Evolutionary conservation across 805 yeast genomes (phyloP).

Genomic region (Torulaspora maleeae): DNA sequence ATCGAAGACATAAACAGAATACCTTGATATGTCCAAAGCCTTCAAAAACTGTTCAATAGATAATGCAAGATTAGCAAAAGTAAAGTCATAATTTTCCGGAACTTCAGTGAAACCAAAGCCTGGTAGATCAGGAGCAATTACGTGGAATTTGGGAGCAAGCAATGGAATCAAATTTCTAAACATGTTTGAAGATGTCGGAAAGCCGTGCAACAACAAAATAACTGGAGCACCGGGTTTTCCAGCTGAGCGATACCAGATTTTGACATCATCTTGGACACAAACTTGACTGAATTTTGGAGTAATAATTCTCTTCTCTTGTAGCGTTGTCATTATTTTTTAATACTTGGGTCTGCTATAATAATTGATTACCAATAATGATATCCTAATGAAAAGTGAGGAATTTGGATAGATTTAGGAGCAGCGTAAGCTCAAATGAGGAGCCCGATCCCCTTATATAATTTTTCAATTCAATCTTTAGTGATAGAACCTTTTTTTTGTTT

Average conservation of each 20-base stretch:
- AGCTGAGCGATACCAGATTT: constrained; percentile 41
- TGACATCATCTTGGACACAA: constrained; percentile 8
- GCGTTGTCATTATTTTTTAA: too few relatives aligned
- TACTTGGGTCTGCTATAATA: too few relatives aligned
- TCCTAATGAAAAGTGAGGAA: too few relatives aligned
- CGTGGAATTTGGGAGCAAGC: constrained; percentile 35
- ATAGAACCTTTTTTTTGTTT: too few relatives aligned
- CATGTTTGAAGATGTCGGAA: constrained; percentile 42
- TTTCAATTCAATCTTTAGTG: too few relatives aligned
- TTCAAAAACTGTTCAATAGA: constrained; percentile 34
- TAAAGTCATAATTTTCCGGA: constrained; percentile 28
- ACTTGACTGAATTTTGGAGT: too few relatives aligned
- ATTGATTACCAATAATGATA: too few relatives aligned
- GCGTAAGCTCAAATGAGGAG: too few relatives aligned
- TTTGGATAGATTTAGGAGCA: too few relatives aligned
- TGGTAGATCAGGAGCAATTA: constrained; percentile 46
- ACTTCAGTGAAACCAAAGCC: constrained; percentile 39
- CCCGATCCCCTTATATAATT: too few relatives aligned
- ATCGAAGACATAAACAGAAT: constrained; percentile 39
- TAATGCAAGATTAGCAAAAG: constrained; percentile 35
- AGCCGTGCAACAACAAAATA: constrained; percentile 42
- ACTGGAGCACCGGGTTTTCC: constrained; percentile 36
- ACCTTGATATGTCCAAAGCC: constrained; percentile 28
- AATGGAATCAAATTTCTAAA: constrained; percentile 38
- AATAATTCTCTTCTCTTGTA: too few relatives aligned